phyloP scores from a whole-genome alignment of 176 grass and related monocot genomes.

The Themeda triandra region DNA sequence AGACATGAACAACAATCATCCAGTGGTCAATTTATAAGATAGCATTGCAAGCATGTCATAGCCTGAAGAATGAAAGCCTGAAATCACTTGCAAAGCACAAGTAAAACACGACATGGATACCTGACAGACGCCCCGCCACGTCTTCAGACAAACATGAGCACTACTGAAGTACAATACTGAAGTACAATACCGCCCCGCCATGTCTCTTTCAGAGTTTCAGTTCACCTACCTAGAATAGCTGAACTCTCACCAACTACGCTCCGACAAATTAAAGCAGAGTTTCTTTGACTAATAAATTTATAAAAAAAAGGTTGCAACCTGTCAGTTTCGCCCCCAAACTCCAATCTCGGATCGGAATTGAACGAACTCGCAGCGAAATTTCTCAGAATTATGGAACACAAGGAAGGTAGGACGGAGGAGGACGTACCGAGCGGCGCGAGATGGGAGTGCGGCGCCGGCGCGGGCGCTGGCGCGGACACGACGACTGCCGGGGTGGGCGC shows the following conservation, averaged over 20 bases:
- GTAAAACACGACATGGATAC: neutral
- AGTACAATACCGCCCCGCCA: too few species aligned
- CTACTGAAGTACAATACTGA: too few species aligned
- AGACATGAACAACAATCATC: neutral
- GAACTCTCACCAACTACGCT: constrained; percentile 5
- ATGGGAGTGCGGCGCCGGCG: constrained; percentile 15
- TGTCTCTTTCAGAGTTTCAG: constrained; percentile 34
- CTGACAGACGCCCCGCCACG: neutral
- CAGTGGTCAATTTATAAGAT: neutral
- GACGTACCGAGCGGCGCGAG: constrained; percentile 17
- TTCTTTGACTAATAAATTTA: constrained; percentile 1
- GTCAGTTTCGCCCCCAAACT: neutral
- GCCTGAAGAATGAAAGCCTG: neutral
- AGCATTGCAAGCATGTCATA: neutral
- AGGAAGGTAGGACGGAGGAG: neutral
- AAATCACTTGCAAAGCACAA: neutral
- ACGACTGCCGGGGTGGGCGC: constrained; percentile 34
- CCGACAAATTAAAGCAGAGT: constrained; percentile 1
- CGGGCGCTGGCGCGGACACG: constrained; percentile 18
- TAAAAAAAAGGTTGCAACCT: neutral
- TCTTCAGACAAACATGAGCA: constrained; percentile 9
- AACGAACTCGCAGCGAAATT: neutral
- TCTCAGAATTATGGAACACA: neutral
- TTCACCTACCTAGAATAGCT: constrained; percentile 34
- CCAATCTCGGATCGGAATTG: constrained; percentile 23